phyloP scores from a whole-genome alignment of 1,284 basidiomycete species.

The Fomes fomentarius region DNA sequence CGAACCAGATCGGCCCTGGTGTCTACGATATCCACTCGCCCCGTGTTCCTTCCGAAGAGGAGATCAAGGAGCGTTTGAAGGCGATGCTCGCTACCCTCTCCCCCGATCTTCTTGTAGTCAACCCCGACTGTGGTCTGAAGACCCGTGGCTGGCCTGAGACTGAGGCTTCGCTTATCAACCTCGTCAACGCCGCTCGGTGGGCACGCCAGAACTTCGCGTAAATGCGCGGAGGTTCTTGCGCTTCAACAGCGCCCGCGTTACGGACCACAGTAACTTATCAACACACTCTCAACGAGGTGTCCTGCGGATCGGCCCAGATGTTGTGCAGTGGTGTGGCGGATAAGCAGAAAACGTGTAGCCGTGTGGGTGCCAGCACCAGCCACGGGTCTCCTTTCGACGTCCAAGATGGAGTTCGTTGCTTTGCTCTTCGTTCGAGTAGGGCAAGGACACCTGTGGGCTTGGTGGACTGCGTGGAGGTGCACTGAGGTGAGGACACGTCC shows the following conservation, averaged over 20 bases:
- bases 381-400: conserved; percentile 8
- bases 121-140: conserved; percentile 93
- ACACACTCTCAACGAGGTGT: conserved; percentile 35
- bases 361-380: conserved; percentile 23
- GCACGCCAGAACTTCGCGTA: conserved; percentile 82
- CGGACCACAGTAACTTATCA: conserved; percentile 46
- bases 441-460: conserved; percentile 8
- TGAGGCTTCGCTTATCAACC: conserved; percentile 86
- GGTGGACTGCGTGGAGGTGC: conserved; percentile 15
- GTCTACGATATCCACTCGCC: conserved; percentile 99
- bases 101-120: conserved; percentile 85
- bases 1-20: conserved; percentile 98
- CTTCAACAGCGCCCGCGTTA: conserved; percentile 87
- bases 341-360: conserved; percentile 29
- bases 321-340: conserved; percentile 36
- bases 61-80: conserved; percentile 94
- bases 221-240: conserved; percentile 54
- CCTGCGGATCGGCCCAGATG: conserved; percentile 36
- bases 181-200: conserved; percentile 91
- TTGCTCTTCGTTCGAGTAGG: background rate
- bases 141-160: conserved; percentile 98
- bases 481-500: conserved; percentile 13
- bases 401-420: conserved; percentile 3
- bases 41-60: conserved; percentile 92
- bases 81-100: conserved; percentile 84